These are phyloP conservation scores for Populus pruinosa DNA, from an alignment of 345 rosid species.

Conservation along the genomic window DNA sequence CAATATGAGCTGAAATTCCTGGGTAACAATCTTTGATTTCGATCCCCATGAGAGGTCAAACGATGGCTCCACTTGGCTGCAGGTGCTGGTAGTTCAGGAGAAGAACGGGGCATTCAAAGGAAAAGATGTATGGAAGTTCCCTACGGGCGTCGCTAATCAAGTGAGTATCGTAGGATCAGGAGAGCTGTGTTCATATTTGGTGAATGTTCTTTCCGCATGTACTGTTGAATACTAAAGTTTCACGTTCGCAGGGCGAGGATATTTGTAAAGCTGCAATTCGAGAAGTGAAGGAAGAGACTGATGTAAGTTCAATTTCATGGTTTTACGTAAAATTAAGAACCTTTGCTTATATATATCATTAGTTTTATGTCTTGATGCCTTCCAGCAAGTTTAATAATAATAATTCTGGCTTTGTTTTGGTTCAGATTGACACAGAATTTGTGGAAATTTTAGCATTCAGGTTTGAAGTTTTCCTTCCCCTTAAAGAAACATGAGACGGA, in stretches of 20 bases:
- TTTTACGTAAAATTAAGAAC: background rate
- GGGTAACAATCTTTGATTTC: background rate
- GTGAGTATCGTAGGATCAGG: conserved; percentile 25
- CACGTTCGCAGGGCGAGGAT: conserved; percentile 63
- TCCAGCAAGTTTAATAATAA: background rate
- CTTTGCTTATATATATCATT: too few relatives aligned
- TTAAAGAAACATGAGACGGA: too few relatives aligned
- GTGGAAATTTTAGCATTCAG: conserved; percentile 63
- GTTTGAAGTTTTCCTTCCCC: conserved; percentile 19
- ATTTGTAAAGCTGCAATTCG: conserved; percentile 53
- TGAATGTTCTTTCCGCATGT: background rate
- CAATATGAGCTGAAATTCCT: background rate
- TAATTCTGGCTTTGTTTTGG: background rate
- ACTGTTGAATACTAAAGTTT: conserved; percentile 2
- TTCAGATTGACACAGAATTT: conserved; percentile 62
- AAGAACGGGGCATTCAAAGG: conserved; percentile 51
- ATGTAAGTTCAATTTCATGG: conserved; percentile 41
- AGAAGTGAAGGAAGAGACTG: conserved; percentile 89
- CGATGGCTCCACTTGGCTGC: background rate
- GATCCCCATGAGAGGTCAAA: background rate
- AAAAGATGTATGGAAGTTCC: conserved; percentile 69
- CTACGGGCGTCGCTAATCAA: conserved; percentile 72
- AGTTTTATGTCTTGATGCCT: too few relatives aligned
- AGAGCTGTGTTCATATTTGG: background rate
- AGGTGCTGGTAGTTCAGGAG: conserved; percentile 90